Evolutionary conservation across 2,329 filamentous ascomycete species (phyloP), one percentile per base, ranked within the genome.

Genomic region (Fusarium clavum): DNA sequence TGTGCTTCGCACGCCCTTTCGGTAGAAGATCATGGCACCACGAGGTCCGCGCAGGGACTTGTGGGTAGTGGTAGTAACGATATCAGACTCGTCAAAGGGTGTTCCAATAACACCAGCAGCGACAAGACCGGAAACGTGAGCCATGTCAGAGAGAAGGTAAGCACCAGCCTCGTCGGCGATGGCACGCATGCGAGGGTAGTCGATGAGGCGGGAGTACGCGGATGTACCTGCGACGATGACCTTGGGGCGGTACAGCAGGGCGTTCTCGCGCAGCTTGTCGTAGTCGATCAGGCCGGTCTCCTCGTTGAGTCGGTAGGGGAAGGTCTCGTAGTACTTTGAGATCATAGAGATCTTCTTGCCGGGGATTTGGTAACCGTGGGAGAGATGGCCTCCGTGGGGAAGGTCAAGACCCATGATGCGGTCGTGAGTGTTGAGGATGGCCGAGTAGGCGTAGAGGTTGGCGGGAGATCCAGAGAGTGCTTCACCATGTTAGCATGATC

Each of bases 21-120:
- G 92, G 90, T 91, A 98, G 88, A 98, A 98, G 81, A 98, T 98
- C 91, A 98, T 94, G 77, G 95, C 94, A 71, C 95, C 95, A 77
- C 95, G 90, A 53, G 95, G 95, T 44, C 95, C 95, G 79, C 95
- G 92, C 64, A 98, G 89, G 55, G 93, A 97, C 86, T 98, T 98
- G 88, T 98, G 95, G 48, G 93, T 97, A 27, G 95, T 98, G n/a
- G 95, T 98, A 40, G 95, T 98, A 65, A 98, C 95, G 59, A 98
- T 91, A 79, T 98, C 95, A 64, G 93, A 91, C 80, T 92, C 90
- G 70, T 88, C 88, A 82, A 98, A 98, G 43, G 95, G 95, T 68
- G 92, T 92, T 54, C 94, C 93, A 71, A 97, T 90, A 57, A 97
- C 94, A 76, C 93, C 93, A 69, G 93, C 94, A 30, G 95, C 94